Conservation (phyloP, 805 yeast genomes). For the Brettanomyces sp. region DNA sequence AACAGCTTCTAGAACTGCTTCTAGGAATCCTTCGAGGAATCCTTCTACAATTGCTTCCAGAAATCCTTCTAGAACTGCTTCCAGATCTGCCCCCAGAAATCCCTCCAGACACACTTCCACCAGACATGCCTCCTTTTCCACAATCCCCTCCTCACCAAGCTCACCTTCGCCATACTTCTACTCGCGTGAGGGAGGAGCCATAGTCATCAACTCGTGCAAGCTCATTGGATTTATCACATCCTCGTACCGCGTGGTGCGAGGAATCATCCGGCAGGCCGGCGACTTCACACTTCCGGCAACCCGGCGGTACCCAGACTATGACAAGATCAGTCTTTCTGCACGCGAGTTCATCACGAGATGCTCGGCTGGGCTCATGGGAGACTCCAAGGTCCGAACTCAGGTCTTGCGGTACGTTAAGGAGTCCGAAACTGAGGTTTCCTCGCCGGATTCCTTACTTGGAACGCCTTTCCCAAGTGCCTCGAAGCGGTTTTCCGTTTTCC, state of each 20-base stretch:
- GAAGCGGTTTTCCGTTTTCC: conserved; percentile 41
- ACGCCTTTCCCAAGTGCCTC: conserved; percentile 7
- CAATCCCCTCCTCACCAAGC: neutral
- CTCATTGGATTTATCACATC: conserved; percentile 43
- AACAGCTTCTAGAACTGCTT: no score
- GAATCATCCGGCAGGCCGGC: conserved; percentile 39
- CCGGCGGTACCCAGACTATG: conserved; percentile 60
- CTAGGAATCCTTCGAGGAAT: no score
- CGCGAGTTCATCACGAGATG: conserved; percentile 52
- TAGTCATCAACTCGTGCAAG: conserved; percentile 25
- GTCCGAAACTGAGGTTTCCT: conserved; percentile 5
- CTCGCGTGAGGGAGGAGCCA: conserved; percentile 55
- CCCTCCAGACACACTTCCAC: no score
- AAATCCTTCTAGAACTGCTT: no score
- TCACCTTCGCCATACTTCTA: conserved; percentile 32
- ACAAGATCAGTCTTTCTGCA: conserved; percentile 46
- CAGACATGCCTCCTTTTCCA: neutral
- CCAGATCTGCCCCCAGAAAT: no score
- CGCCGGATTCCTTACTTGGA: neutral
- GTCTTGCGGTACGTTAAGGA: conserved; percentile 7
- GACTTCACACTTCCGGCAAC: conserved; percentile 52
- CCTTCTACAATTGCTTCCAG: no score
- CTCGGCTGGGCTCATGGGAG: conserved; percentile 48
- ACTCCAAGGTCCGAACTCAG: conserved; percentile 23
- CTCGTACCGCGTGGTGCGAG: conserved; percentile 45